Evolutionary conservation across 2,329 filamentous ascomycete species (phyloP).

Genomic region (Fonsecaea monophora): DNA sequence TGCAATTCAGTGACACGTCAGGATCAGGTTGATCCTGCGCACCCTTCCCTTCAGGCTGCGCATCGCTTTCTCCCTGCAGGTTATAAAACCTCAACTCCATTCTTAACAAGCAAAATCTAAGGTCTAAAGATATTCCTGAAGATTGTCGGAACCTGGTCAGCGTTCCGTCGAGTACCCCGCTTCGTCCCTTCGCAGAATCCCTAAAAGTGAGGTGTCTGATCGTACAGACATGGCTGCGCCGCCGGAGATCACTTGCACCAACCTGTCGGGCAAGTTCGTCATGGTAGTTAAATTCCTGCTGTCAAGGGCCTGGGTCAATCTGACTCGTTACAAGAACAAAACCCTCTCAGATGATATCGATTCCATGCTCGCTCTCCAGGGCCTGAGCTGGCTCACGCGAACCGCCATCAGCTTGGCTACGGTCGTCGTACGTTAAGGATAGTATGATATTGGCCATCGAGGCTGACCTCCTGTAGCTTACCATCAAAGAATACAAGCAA

Average conservation of each 20-base stretch:
- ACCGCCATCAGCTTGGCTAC: slow-evolving; percentile 74
- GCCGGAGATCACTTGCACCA: slow-evolving; percentile 67
- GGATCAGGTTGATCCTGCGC: not conserved
- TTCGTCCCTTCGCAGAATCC: not conserved
- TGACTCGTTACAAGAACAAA: slow-evolving; percentile 67
- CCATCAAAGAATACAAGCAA: slow-evolving; percentile 53
- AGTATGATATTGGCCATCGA: slow-evolving; percentile 60
- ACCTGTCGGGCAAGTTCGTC: slow-evolving; percentile 73
- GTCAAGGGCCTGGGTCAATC: not conserved
- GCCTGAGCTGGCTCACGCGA: slow-evolving; percentile 73
- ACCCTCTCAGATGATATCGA: slow-evolving; percentile 72
- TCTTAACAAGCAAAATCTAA: not conserved
- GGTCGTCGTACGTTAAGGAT: slow-evolving; percentile 49
- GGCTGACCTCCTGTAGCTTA: slow-evolving; percentile 42
- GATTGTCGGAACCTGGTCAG: not conserved
- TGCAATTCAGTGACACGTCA: not conserved
- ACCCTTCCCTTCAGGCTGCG: not conserved
- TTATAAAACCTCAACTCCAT: not conserved
- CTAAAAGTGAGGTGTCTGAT: not conserved
- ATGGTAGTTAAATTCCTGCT: slow-evolving; percentile 61
- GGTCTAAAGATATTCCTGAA: not conserved
- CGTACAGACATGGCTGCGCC: slow-evolving; percentile 72
- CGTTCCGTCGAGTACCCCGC: not conserved
- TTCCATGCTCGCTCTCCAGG: slow-evolving; percentile 69
- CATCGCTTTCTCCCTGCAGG: not conserved